A percentile compares a stretch with the other conserved stretches of the same genome.
phyloP scores from a whole-genome alignment of 108 stramenopile genomes.

The Skeletonema potamos region DNA sequence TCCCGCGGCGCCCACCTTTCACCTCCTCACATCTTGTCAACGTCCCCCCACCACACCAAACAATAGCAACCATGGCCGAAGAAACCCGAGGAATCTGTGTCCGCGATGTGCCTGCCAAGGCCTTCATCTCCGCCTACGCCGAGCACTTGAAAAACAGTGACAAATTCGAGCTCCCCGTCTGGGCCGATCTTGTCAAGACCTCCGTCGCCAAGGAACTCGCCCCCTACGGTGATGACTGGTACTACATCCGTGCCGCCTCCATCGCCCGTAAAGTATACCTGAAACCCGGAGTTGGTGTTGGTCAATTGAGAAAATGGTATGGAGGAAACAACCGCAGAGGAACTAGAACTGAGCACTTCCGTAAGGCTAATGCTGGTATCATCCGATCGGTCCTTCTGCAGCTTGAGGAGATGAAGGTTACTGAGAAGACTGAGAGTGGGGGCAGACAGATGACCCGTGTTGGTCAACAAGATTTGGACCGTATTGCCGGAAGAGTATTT shows the following conservation, averaged over 20 bases:
- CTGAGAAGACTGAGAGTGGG: conserved; percentile 85
- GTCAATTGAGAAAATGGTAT: conserved; percentile 95
- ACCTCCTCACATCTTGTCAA: not conserved
- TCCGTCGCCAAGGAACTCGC: conserved; percentile 97
- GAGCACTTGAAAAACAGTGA: conserved; percentile 99
- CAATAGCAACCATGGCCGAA: conserved; percentile 54
- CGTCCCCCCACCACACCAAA: not conserved
- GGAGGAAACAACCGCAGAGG: conserved; percentile 94
- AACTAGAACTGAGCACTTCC: conserved; percentile 90
- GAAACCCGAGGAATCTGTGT: conserved; percentile 91
- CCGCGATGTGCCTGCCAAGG: conserved; percentile 86
- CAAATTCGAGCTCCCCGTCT: conserved; percentile 97
- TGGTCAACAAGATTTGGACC: conserved; percentile 99
- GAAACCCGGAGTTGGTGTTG: conserved; percentile 95
- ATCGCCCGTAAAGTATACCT: conserved; percentile 99
- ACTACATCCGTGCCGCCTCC: conserved; percentile 98
- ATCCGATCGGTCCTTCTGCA: conserved; percentile 94
- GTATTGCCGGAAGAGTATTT: conserved; percentile 94
- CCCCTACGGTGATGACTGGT: conserved; percentile 99
- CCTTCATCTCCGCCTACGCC: conserved; percentile 94
- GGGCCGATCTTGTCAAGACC: conserved; percentile 98
- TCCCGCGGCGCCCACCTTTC: not conserved
- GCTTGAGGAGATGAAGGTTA: conserved; percentile 95
- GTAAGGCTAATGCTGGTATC: conserved; percentile 90
- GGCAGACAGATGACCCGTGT: conserved; percentile 91